These are phyloP conservation scores for Tolypocladium amazonense DNA, from an alignment of 2,329 filamentous ascomycete genomes.

Conservation along the genomic window DNA sequence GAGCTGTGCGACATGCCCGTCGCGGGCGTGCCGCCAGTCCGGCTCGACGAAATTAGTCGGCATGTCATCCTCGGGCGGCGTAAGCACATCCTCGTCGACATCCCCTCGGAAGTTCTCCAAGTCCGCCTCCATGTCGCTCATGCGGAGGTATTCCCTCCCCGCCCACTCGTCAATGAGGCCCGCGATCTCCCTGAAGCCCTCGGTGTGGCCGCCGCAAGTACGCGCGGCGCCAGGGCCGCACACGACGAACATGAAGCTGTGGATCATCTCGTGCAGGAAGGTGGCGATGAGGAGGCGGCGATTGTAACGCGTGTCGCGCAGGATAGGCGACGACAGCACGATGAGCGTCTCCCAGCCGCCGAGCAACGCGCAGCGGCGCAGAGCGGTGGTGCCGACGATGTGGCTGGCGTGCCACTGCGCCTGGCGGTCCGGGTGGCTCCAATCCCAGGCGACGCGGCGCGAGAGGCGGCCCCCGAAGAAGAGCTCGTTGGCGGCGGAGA, in stretches of 20 bases:
- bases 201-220: slow-evolving; percentile 44
- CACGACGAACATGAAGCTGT: slow-evolving; percentile 54
- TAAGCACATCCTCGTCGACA: slow-evolving; percentile 9
- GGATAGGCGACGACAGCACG: slow-evolving; percentile 47
- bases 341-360: slow-evolving; percentile 53
- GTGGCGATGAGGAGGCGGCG: slow-evolving; percentile 51
- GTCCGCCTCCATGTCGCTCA: slow-evolving; percentile 52
- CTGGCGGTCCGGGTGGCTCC: slow-evolving; percentile 38
- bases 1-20: not conserved
- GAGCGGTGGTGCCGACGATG: slow-evolving; percentile 52
- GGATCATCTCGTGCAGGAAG: slow-evolving; percentile 56
- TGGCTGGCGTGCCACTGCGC: slow-evolving; percentile 36
- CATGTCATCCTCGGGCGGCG: not conserved
- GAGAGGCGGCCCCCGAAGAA: slow-evolving; percentile 49
- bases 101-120: slow-evolving; percentile 39
- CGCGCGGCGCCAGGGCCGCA: slow-evolving; percentile 45
- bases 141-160: slow-evolving; percentile 39
- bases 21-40: not conserved
- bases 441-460: slow-evolving; percentile 51
- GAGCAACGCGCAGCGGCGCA: slow-evolving; percentile 33
- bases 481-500: slow-evolving; percentile 49
- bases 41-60: not conserved
- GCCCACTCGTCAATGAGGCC: slow-evolving; percentile 51
- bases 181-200: slow-evolving; percentile 48
- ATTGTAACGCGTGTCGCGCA: slow-evolving; percentile 45